These are phyloP conservation scores for Nothopassalora personata DNA, from an alignment of 2,329 filamentous ascomycete species.

Conservation along the genomic window DNA sequence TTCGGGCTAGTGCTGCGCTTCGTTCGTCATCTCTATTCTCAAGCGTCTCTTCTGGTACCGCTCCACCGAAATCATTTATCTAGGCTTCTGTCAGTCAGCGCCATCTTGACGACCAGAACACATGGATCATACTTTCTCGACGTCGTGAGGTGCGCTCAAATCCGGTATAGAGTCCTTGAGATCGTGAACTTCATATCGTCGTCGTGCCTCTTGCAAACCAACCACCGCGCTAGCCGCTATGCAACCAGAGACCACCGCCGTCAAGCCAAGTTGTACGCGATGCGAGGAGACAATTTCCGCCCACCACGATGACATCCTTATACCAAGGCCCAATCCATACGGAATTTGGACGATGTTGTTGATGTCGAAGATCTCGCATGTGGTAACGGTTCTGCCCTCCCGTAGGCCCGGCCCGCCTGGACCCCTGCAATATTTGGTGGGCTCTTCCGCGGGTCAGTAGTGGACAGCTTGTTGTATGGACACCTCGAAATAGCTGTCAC, in stretches of 20 bases:
- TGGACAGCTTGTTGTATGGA: neutral
- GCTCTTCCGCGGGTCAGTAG: neutral
- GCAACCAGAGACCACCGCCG: constrained; percentile 55
- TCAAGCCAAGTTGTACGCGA: constrained; percentile 60
- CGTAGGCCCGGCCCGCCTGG: neutral
- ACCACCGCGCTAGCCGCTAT: constrained; percentile 51
- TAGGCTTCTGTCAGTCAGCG: constrained; percentile 41
- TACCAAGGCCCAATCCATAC: neutral
- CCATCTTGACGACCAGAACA: neutral
- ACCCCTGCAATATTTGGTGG: neutral
- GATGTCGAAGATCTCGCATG: neutral
- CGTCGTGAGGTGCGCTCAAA: constrained; percentile 47
- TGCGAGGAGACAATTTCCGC: constrained; percentile 42
- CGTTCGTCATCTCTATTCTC: constrained; percentile 52
- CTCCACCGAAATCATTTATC: constrained; percentile 59
- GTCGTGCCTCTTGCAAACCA: constrained; percentile 51
- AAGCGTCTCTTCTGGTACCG: constrained; percentile 37
- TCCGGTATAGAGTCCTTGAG: constrained; percentile 59
- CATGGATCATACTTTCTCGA: constrained; percentile 44
- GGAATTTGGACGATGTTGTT: neutral
- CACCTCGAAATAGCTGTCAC: neutral
- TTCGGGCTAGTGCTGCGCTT: constrained; percentile 53
- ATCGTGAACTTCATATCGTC: constrained; percentile 51
- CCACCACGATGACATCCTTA: constrained; percentile 43
- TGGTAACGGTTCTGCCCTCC: neutral